Evolutionary conservation across 2,329 filamentous ascomycete species (phyloP), one percentile per base, ranked within the genome.

Genomic region (Claviceps sp.): DNA sequence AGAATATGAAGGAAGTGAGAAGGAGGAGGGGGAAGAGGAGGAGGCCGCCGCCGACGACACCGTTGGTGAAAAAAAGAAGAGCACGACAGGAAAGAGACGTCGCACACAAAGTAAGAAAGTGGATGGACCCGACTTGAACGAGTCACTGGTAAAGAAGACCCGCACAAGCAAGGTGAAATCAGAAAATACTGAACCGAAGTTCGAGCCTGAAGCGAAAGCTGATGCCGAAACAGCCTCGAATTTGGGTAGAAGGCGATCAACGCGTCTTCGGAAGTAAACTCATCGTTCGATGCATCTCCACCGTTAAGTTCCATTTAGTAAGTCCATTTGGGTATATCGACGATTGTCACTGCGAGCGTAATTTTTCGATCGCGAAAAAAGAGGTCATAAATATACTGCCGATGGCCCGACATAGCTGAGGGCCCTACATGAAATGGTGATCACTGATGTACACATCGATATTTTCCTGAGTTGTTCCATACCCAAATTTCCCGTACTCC

Each of bases 81-180:
- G 56, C 50, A 51, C 50, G 34, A 51, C 40, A 2, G 56, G 59
- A 2, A 62, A 60, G 41, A 62, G 60, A 43, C 50, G 59, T 38
- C 55, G 59, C 30, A 65, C 62, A 56, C 52, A 57, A 17, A 61
- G 59, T 54, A 53, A 62, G 50, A 61, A 57, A 51, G 64, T 50
- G n/a, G 19, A 34, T n/a, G 48, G 19, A 10, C n/a, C 19, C 54
- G 66, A 53, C 40, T 61, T 59, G 11, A 61, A 59, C 4, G 52
- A 39, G 4, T 54, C 58, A 2, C 60, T 61, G 3, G 49, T 51
- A 5, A 68, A 64, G 52, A 65, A 59, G 58, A 60, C 57, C 47
- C 59, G 59, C n/a, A 39, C 43, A 10, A 57, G 50, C 43, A 14
- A 42, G 40, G 34, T 45, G 3, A 64, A 60, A 40, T 51, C 47